A percentile compares a stretch with the other conserved stretches of the same genome.
phyloP scores from a whole-genome alignment of 2,329 filamentous ascomycete species.

The Aspergillus awamori region DNA sequence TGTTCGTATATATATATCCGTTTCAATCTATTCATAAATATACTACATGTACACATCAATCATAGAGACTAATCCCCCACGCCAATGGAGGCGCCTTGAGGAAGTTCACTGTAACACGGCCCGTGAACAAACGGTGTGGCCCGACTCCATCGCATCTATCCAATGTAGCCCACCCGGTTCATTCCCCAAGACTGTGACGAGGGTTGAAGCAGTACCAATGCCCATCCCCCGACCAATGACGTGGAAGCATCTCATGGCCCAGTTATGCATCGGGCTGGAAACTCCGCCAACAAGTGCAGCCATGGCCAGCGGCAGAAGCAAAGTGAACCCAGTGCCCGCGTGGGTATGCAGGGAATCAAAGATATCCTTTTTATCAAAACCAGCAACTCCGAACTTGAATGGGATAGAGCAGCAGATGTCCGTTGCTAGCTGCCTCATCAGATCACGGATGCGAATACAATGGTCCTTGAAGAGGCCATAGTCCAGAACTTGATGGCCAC shows the following conservation, averaged over 20 bases:
- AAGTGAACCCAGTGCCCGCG: conserved; percentile 2
- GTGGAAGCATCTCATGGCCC: conserved; percentile 5
- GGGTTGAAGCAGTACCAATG: background rate
- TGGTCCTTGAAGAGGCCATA: background rate
- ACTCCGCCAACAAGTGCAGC: conserved; percentile 1
- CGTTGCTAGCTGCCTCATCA: background rate
- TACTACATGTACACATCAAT: too few relatives aligned
- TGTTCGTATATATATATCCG: background rate
- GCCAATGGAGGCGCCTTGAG: background rate
- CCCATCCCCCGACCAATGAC: conserved; percentile 5
- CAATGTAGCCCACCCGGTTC: background rate
- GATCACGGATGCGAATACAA: background rate
- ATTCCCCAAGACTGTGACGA: background rate
- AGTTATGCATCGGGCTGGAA: background rate
- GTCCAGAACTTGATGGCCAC: background rate
- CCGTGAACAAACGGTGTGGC: background rate
- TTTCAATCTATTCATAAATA: background rate
- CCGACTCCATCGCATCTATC: background rate
- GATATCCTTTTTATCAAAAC: background rate
- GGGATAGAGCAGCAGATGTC: conserved; percentile 9
- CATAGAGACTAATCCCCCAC: background rate
- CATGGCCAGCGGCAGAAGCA: conserved; percentile 2
- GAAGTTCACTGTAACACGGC: background rate
- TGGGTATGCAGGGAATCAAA: background rate
- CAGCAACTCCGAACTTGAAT: conserved; percentile 6